Percentiles rank a stretch among this genome's conserved stretches.
Evolutionary conservation across 208 protist species (phyloP).

Genomic region (Vickermania ingenoplastis): DNA sequence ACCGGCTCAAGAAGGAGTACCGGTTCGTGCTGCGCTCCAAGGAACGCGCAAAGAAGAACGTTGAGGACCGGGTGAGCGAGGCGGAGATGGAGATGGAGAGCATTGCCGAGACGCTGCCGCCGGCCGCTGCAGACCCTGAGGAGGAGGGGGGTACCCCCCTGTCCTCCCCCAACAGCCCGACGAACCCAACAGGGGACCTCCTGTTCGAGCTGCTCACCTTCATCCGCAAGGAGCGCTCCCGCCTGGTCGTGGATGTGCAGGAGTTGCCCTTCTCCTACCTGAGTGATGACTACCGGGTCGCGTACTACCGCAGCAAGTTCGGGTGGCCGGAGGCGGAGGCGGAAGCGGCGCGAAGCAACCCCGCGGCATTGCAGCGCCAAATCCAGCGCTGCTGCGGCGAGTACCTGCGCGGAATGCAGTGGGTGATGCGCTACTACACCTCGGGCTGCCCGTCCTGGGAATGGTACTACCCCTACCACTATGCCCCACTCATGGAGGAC

Average conservation of each 20-base stretch:
- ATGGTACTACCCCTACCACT: conserved; percentile 99
- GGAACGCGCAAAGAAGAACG: conserved; percentile 61
- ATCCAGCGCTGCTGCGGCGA: conserved; percentile 57
- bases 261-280: conserved; percentile 75
- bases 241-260: conserved; percentile 58
- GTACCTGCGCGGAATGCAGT: conserved; percentile 96
- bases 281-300: conserved; percentile 50
- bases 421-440: conserved; percentile 99
- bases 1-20: conserved; percentile 57
- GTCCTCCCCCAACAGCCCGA: conserved; percentile 6
- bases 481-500: conserved; percentile 95
- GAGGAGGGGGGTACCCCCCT: conserved; percentile 8
- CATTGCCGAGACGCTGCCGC: conserved; percentile 2
- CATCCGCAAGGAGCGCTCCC: conserved; percentile 46
- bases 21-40: conserved; percentile 36
- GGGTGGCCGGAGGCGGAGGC: conserved; percentile 30
- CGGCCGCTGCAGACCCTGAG: conserved; percentile 10
- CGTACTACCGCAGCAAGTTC: conserved; percentile 82
- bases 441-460: conserved; percentile 94
- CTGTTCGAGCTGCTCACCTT: conserved; percentile 31
- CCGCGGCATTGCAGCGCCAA: conserved; percentile 49
- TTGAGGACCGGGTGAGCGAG: conserved; percentile 57
- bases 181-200: conserved; percentile 19
- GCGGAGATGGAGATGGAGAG: conserved; percentile 12
- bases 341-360: conserved; percentile 17